Conservation (phyloP, 1,284 basidiomycete species). For the Leccinum laetum region DNA sequence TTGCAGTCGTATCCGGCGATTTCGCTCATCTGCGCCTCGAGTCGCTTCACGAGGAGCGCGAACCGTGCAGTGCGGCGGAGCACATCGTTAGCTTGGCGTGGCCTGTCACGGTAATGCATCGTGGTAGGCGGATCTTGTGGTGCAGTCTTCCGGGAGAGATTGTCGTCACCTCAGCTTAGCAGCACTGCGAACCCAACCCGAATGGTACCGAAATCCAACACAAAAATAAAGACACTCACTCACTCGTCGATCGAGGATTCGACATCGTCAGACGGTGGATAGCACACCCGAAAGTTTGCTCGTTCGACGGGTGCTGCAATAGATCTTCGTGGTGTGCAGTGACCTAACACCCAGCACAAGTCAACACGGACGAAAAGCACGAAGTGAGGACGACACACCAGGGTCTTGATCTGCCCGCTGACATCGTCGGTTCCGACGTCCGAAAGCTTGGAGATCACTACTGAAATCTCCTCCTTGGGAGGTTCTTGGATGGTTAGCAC, state of each 20-base stretch:
- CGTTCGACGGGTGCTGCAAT: conserved; percentile 47
- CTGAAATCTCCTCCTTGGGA: conserved; percentile 82
- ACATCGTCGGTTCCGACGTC: conserved; percentile 87
- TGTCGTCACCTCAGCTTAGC: not conserved
- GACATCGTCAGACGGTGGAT: conserved; percentile 60
- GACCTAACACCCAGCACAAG: conserved; percentile 40
- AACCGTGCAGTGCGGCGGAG: conserved; percentile 82
- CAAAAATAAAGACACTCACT: conserved; percentile 12
- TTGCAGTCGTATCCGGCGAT: conserved; percentile 41
- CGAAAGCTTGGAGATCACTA: conserved; percentile 77
- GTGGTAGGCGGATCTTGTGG: conserved; percentile 82
- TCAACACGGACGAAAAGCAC: not conserved
- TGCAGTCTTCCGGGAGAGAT: conserved; percentile 56
- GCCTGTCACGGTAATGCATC: conserved; percentile 55
- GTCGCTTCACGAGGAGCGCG: conserved; percentile 74
- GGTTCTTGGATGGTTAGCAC: conserved; percentile 49
- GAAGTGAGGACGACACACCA: conserved; percentile 40
- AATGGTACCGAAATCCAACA: not conserved
- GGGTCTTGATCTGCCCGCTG: conserved; percentile 79
- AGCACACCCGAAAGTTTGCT: conserved; percentile 65
- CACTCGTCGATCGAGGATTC: conserved; percentile 74
- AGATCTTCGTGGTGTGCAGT: conserved; percentile 74
- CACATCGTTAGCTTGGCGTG: conserved; percentile 79
- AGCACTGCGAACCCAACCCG: not conserved
- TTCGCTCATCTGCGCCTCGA: conserved; percentile 80